Base-by-base conservation (phyloP, 345 rosid genomes). In the Punica granatum region DNA sequence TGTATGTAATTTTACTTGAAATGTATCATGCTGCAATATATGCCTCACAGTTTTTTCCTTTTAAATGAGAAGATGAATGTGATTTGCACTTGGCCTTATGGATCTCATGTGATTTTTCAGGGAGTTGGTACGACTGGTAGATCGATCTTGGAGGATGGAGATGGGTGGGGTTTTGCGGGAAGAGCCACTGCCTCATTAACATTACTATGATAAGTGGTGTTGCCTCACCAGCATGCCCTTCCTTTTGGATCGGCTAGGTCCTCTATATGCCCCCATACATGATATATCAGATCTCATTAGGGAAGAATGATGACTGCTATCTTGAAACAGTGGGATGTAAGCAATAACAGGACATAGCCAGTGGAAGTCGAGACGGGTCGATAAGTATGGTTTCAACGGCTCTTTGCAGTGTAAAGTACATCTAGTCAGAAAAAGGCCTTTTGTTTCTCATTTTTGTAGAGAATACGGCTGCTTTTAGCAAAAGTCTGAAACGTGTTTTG, bases 91-190 rank as follows among this genome's bases (percentile, higher is more conserved):
- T 31, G 63, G 62, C 48, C 41, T 69, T 25, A 23, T 70, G 63
- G 36, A 67, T 64, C 37, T 66, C 63, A 25, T 71, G 63, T 37
- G 35, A 39, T 69, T 42, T 69, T 73, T 58, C 81, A 89, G 97
- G 72, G 99, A 93, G 81, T 72, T 90, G 75, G 76, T 82, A 59
- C 63, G 80, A 67, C 78, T 93, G 70, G 95, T 88, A 59, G 97
- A 90, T 83, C 85, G 64, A 69, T 89, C 97, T 49, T 90, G 97
- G 96, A 86, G 89, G 77, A 93, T 90, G 95, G 90, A 86, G 72
- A 86, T 90, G 86, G 96, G 90, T 43, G 97, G 97, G 74, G 69
- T 81, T 77, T 76, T 90, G 60, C 72, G 58, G 67, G 86, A 89
- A 74, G 96, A 86, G 72, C 74, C 41, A 8, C 73, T 81, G 68